phyloP scores from a whole-genome alignment of 2,329 filamentous ascomycete species.

The Diaporthe aspalathi region DNA sequence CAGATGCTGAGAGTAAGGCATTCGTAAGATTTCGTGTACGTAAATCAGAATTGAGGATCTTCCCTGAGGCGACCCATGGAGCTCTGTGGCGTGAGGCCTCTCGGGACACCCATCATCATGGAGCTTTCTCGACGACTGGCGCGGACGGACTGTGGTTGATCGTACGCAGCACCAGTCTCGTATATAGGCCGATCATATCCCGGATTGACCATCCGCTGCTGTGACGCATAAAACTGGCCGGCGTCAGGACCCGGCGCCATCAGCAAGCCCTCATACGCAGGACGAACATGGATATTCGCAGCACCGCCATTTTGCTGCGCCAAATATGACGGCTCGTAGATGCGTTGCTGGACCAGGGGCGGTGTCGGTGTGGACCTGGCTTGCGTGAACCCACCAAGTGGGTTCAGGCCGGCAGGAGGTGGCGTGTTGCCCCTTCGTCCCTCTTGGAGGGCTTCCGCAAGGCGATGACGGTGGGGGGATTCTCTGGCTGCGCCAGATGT shows the following conservation, averaged over 20 bases:
- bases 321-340: constrained; percentile 59
- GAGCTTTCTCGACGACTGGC: constrained; percentile 69
- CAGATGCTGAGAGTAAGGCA: constrained; percentile 11
- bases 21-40: neutral
- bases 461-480: constrained; percentile 64
- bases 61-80: constrained; percentile 67
- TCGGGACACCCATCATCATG: constrained; percentile 63
- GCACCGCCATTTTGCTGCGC: constrained; percentile 49
- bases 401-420: constrained; percentile 48
- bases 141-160: constrained; percentile 53
- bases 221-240: constrained; percentile 44
- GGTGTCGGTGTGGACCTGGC: constrained; percentile 57
- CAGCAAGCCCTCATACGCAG: constrained; percentile 59
- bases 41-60: constrained; percentile 60
- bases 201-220: constrained; percentile 44
- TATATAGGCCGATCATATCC: constrained; percentile 54
- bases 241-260: constrained; percentile 51
- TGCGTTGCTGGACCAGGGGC: constrained; percentile 51
- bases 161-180: constrained; percentile 47
- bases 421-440: constrained; percentile 59
- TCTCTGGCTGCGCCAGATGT: constrained; percentile 57
- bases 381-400: constrained; percentile 45
- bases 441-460: constrained; percentile 55
- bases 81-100: constrained; percentile 61
- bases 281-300: constrained; percentile 49